phyloP scores from a whole-genome alignment of 805 yeast genomes.

The Debaryomyces hansenii region DNA sequence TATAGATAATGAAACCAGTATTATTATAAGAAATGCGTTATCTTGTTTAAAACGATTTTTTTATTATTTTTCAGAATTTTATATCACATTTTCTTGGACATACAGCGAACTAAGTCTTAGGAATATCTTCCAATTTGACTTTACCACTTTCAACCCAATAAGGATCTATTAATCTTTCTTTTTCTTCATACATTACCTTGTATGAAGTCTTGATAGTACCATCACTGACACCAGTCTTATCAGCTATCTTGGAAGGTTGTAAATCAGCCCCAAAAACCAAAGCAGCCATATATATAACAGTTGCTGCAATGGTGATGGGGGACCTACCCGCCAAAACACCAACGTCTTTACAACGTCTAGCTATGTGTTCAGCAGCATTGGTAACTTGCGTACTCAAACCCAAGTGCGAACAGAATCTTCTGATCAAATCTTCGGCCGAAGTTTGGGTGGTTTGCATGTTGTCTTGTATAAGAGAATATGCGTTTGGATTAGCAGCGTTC shows the following conservation, averaged over 20 bases:
- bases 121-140: slow-evolving; percentile 50
- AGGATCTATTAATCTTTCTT: slow-evolving; percentile 66
- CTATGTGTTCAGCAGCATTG: slow-evolving; percentile 90
- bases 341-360: slow-evolving; percentile 82
- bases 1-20: too few relatives aligned
- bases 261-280: slow-evolving; percentile 79
- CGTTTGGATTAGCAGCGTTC: slow-evolving; percentile 51
- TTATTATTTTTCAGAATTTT: too few relatives aligned
- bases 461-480: slow-evolving; percentile 43
- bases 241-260: slow-evolving; percentile 79
- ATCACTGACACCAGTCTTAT: slow-evolving; percentile 93
- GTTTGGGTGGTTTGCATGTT: slow-evolving; percentile 75
- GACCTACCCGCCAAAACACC: slow-evolving; percentile 96
- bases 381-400: slow-evolving; percentile 84
- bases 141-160: slow-evolving; percentile 71
- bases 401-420: slow-evolving; percentile 93
- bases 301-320: slow-evolving; percentile 97
- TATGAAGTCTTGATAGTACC: slow-evolving; percentile 95
- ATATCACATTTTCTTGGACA: too few relatives aligned
- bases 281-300: slow-evolving; percentile 92
- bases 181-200: slow-evolving; percentile 74
- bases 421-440: slow-evolving; percentile 89
- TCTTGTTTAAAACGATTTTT: too few relatives aligned
- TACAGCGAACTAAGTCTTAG: slow-evolving; percentile 17
- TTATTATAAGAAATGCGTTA: too few relatives aligned